phyloP scores from a whole-genome alignment of 345 rosid genomes.

The Sonneratia caseolaris region DNA sequence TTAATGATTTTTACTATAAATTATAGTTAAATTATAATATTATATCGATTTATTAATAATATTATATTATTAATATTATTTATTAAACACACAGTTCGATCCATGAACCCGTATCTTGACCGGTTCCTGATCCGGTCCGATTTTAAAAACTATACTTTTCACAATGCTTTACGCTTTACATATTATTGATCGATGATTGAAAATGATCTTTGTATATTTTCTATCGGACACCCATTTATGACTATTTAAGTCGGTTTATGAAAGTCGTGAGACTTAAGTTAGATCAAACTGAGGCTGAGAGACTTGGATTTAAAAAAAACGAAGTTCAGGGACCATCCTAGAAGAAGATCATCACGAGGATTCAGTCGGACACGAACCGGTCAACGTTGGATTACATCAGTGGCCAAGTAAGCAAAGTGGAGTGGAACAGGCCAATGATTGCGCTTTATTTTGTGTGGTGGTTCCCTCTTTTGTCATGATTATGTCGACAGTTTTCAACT shows the following conservation, averaged over 20 bases:
- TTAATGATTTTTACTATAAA: too few relatives aligned
- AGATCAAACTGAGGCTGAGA: neutral
- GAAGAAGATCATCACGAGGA: neutral
- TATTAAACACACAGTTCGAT: too few relatives aligned
- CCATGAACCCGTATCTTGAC: too few relatives aligned
- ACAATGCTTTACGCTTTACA: too few relatives aligned
- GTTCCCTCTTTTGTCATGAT: constrained; percentile 1
- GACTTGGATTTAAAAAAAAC: neutral
- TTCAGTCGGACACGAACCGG: neutral
- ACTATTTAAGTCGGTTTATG: neutral
- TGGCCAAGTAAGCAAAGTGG: neutral
- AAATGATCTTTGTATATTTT: too few relatives aligned
- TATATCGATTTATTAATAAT: too few relatives aligned
- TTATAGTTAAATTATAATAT: too few relatives aligned
- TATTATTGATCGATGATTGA: too few relatives aligned
- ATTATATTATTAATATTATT: too few relatives aligned
- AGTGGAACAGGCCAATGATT: neutral
- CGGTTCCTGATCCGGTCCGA: too few relatives aligned
- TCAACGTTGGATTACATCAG: neutral
- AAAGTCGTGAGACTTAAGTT: neutral
- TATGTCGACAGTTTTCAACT: neutral
- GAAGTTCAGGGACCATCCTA: neutral
- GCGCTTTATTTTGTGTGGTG: constrained; percentile 2
- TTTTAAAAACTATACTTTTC: too few relatives aligned
- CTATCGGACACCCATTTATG: too few relatives aligned